Evolutionary conservation across 2,329 filamentous ascomycete species (phyloP), one percentile per base, ranked within the genome.

Genomic region (Cytospora paraplurivora): DNA sequence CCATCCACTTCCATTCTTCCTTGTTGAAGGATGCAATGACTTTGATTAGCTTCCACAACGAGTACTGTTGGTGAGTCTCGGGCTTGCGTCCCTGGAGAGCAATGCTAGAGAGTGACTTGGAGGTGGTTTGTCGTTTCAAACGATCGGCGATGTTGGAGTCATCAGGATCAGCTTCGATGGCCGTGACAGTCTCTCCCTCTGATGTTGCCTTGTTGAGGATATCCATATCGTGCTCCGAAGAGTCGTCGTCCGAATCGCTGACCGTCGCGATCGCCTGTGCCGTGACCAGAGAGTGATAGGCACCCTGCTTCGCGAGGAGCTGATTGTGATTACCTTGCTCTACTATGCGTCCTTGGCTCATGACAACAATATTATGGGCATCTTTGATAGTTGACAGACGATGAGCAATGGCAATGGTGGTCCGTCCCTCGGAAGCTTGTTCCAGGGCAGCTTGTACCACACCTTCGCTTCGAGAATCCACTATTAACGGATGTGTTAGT

Each of bases 401-500:
- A 78, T 99, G 95, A 51, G 95, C 95, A 75, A 99, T 98, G 7
- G 93, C 91, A 70, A 98, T 97, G 2, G 95, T 98, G 0, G 95
- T 99, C 60, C 95, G 86, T 32, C 93, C 94, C 67, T 90, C 84
- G 1, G 93, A 85, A 33, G 94, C 95, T 56, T 86, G 89, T 71
- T 98, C 93, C 10, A 99, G 83, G 19, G 95, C 95, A 50, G 92
- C 92, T 75, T 98, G 95, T 1, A 99, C 94, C 11, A 96, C 90
- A 53, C 92, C 93, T 77, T 99, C 95, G 0, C 92, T 96, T 73
- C 95, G 94, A 27, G 94, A 97, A 72, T 99, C 95, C 0, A 99
- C 83, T 4, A 93, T 93, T 44, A 91, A 19, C n/a, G 41, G 12
- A 33, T 17, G 13, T 34, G 51, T 65, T 44, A 62, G 55, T 13